Evolutionary conservation across 2,329 filamentous ascomycete genomes (phyloP).

Genomic region (Fusarium xyrophilum): DNA sequence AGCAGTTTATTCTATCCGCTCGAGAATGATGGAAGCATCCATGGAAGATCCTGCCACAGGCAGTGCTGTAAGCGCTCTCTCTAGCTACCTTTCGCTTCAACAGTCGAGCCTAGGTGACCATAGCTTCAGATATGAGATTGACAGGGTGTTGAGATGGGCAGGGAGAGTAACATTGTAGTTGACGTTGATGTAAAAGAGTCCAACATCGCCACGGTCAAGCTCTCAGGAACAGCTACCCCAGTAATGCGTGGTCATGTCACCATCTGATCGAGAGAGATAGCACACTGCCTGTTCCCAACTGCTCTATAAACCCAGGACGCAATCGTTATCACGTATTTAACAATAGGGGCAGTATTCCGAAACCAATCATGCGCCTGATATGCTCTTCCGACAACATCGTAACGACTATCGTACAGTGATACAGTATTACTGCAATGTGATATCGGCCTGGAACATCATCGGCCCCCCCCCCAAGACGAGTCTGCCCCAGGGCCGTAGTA

Average conservation of each 20-base stretch:
- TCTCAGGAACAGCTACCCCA: conserved; percentile 47
- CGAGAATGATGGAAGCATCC: conserved; percentile 64
- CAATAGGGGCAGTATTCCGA: conserved; percentile 8
- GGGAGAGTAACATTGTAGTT: conserved; percentile 60
- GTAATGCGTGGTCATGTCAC: conserved; percentile 47
- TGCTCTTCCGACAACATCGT: conserved; percentile 40
- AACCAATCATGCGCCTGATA: conserved; percentile 39
- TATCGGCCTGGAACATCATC: conserved; percentile 17
- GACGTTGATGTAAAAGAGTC: conserved; percentile 49
- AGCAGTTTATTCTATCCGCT: conserved; percentile 52
- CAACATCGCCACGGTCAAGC: conserved; percentile 43
- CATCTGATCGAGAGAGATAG: conserved; percentile 27
- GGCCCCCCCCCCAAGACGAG: conserved; percentile 43
- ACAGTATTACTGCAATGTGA: conserved; percentile 46
- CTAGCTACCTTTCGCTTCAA: conserved; percentile 59
- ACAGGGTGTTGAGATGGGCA: conserved; percentile 73
- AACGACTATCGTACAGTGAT: conserved; percentile 49
- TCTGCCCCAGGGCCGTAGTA: conserved; percentile 15
- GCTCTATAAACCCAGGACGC: not conserved
- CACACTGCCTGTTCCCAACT: not conserved
- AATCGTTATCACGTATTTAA: not conserved
- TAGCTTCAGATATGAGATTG: conserved; percentile 57
- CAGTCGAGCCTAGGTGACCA: conserved; percentile 45
- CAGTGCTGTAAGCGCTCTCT: conserved; percentile 65
- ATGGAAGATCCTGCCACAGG: conserved; percentile 69